Base-by-base conservation (phyloP, 177 flowering plant genomes). In the Vitis hybrid region DNA sequence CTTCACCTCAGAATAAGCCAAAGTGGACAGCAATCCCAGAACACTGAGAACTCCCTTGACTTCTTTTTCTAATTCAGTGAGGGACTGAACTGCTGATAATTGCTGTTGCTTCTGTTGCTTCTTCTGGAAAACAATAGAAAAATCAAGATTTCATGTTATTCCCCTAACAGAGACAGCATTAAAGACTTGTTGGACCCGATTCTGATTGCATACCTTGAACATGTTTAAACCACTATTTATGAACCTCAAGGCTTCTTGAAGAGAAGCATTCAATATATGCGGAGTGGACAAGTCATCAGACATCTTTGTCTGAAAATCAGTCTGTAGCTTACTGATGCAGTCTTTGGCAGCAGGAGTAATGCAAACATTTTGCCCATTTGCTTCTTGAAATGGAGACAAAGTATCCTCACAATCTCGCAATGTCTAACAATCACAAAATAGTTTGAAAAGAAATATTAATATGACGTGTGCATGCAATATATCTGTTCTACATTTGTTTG, bases 201-300 rank as follows among this genome's bases (percentile, higher is more conserved):
- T 50, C 22, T 31, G 20, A 60, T 68, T 52, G 19, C 62, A 13
- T 77, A 88, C 98, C 97, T 93, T 91, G 31, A 87, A 81, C 56
- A 15, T 55, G 63, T 63, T 84, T 64, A 88, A 52, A 51, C 79
- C 71, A 73, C 67, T 82, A 69, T 96, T 96, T 20, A 91, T 85
- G 65, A 82, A 74, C 80, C 77, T 88, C 75, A 96, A 73, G 31
- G 86, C 84, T 15, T 93, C 97, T 70, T 74, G 78, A 62, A 92
- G 85, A 66, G 88, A 75, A 71, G 82, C 82, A 68, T 79, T 88
- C 75, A 96, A 69, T 48, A 93, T 70, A 3, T 77, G 82, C 1
- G 84, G 75, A 45, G 95, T 86, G 69, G 84, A 90, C 81, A 96
- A 66, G 77, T 93, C 98, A 87, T 96, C 97, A 15, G 93, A 82